Evolutionary conservation across 495 filamentous ascomycete species (phyloP), one percentile per base, ranked within the genome.

Genomic region (Acidomyces sp.): DNA sequence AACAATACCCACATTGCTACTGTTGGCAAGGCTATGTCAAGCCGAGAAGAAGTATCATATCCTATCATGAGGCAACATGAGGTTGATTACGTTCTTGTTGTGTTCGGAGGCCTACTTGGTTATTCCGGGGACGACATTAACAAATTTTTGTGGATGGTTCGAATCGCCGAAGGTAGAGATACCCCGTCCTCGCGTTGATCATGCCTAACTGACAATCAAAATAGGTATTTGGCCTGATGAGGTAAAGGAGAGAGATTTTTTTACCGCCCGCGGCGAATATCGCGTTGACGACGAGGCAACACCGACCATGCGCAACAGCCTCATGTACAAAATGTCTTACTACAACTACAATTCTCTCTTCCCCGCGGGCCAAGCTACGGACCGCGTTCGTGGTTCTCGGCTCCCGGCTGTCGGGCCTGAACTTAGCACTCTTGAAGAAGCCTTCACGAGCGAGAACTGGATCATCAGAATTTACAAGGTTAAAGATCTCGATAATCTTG

Each of bases 291-390:
- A 80, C 25, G 74, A 84, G 52, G 92, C 92, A 27, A 93, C 88
- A n/a, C 83, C 88, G 13, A 81, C 88, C 22, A 99, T 99, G 92
- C 86, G 80, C 67, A 93, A 99, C 72, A 93, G 85, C 59, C 74
- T 99, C 68, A 94, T 99, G 86, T 99, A 99, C 73, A 99, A 99
- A 74, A 95, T 99, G 92, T 94, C 85, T 25, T 99, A 96, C 72
- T 82, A 95, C 75, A 95, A 95, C 71, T 99, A 79, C 70, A 75
- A 87, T 64, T 63, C 72, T 16, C 77, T 99, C 44, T 99, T 96
- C 73, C 86, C 85, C 11, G 68, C 77, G 12, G 90, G 92, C 49
- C 85, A 94, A 58, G 92, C 88, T 24, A 67, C 77, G 47, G 92
- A 99, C 58, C 80, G 92, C 36, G 90, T 99, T 41, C 83, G 92